Evolutionary conservation across 768 basidiomycete genomes (phyloP).

Genomic region (Amanita muscaria): DNA sequence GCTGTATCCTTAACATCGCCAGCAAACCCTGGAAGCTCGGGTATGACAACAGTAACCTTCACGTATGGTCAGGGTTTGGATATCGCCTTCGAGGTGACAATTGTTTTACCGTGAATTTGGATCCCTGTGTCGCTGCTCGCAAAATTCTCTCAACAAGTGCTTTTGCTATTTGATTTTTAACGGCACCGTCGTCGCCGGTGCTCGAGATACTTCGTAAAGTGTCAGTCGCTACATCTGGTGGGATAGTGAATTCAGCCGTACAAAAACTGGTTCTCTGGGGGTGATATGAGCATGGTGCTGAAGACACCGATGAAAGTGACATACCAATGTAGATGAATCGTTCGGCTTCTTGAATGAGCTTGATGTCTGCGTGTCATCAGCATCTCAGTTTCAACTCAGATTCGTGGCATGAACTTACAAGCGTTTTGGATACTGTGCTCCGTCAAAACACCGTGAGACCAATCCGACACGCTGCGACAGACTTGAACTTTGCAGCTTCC

Average conservation of each 20-base stretch:
- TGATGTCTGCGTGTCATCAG: constrained; percentile 60
- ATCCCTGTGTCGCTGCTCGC: constrained; percentile 59
- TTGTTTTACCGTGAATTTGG: constrained; percentile 63
- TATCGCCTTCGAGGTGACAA: neutral
- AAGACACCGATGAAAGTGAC: constrained; percentile 15
- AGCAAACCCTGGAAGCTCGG: constrained; percentile 87
- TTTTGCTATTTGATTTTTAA: constrained; percentile 76
- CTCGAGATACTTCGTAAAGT: constrained; percentile 56
- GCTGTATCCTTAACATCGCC: constrained; percentile 64
- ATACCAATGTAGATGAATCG: constrained; percentile 90
- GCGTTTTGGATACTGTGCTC: constrained; percentile 93
- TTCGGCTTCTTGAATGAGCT: constrained; percentile 74
- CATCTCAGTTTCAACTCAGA: constrained; percentile 3
- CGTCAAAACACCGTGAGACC: constrained; percentile 87
- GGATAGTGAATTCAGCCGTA: constrained; percentile 26
- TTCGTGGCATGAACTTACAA: constrained; percentile 40
- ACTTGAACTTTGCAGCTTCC: constrained; percentile 68
- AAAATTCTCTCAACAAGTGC: constrained; percentile 82
- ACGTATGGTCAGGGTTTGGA: neutral
- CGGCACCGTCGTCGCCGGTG: constrained; percentile 51
- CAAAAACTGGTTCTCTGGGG: constrained; percentile 80
- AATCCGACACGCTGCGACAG: constrained; percentile 81
- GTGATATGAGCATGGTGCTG: constrained; percentile 10
- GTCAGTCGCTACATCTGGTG: neutral
- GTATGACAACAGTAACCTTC: constrained; percentile 80